Percentiles rank a stretch among this genome's conserved stretches.
These are phyloP conservation scores for Entomortierella beljakovae DNA, from an alignment of 192 early-diverging fungal genomes.

Conservation along the genomic window DNA sequence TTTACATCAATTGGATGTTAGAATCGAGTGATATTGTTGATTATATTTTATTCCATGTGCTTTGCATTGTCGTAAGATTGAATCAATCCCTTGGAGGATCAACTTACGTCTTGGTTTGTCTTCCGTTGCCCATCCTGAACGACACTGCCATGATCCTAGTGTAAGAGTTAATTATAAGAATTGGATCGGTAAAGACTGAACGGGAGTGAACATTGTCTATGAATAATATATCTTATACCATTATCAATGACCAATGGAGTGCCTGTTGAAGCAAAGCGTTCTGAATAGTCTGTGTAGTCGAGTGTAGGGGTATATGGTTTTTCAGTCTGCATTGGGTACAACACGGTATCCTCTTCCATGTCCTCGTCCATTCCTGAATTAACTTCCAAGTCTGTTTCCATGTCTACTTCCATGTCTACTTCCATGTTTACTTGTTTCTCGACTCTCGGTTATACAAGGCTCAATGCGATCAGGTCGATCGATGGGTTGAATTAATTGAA, in stretches of 20 bases:
- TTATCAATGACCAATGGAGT: slow-evolving; percentile 56
- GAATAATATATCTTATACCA: slow-evolving; percentile 49
- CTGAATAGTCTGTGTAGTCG: slow-evolving; percentile 50
- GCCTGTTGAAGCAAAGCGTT: slow-evolving; percentile 33
- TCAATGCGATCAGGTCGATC: not conserved
- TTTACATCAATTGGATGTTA: not conserved
- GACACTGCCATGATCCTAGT: slow-evolving; percentile 76
- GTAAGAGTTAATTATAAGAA: not conserved
- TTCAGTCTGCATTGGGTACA: slow-evolving; percentile 43
- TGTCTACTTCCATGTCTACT: slow-evolving; percentile 13
- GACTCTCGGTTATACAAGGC: not conserved
- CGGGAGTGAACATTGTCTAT: not conserved
- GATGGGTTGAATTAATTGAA: not conserved
- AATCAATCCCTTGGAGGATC: no score
- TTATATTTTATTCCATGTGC: no score
- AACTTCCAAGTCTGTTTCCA: slow-evolving; percentile 19
- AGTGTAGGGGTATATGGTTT: slow-evolving; percentile 42
- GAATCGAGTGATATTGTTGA: no score
- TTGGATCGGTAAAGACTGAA: not conserved
- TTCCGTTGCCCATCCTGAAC: slow-evolving; percentile 87
- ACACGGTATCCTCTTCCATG: slow-evolving; percentile 26
- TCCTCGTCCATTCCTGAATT: slow-evolving; percentile 37
- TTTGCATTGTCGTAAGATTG: no score
- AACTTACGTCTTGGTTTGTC: slow-evolving; percentile 65
- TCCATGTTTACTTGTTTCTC: not conserved